A percentile compares a stretch with the other conserved stretches of the same genome.
Evolutionary conservation across 345 rosid genomes (phyloP).

Genomic region (Turnera subulata): DNA sequence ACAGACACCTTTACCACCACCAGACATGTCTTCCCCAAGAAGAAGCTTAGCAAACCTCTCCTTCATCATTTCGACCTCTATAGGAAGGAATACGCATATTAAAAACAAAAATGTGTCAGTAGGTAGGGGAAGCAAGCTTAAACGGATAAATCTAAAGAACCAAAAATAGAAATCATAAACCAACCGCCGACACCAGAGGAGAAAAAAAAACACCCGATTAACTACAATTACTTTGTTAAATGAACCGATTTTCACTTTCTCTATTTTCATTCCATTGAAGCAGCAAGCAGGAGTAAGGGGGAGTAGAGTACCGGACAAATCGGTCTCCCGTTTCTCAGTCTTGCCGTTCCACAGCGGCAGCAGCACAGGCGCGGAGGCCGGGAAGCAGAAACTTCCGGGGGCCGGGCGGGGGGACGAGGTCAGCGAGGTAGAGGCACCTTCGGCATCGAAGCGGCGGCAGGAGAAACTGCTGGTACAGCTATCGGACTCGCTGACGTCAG

Average conservation of each 20-base stretch:
- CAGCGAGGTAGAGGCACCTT: slow-evolving; percentile 61
- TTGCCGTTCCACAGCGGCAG: slow-evolving; percentile 74
- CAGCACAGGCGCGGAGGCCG: slow-evolving; percentile 42
- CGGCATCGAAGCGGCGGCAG: slow-evolving; percentile 54
- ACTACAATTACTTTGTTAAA: no score
- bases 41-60: slow-evolving; percentile 97
- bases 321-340: slow-evolving; percentile 48
- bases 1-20: slow-evolving; percentile 97
- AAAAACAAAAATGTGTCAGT: no score
- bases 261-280: background rate
- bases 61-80: slow-evolving; percentile 94
- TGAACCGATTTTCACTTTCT: no score
- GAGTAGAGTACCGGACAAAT: slow-evolving; percentile 57
- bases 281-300: background rate
- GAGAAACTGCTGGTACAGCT: slow-evolving; percentile 77
- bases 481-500: slow-evolving; percentile 94
- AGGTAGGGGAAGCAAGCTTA: background rate
- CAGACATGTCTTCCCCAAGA: slow-evolving; percentile 98
- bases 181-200: no score
- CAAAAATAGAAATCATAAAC: no score
- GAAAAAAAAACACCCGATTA: no score
- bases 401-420: slow-evolving; percentile 55
- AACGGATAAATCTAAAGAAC: background rate
- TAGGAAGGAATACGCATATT: background rate
- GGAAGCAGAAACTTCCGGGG: slow-evolving; percentile 43